Evolutionary conservation across 306 rosid species (phyloP), one percentile per base, ranked within the genome.

Genomic region (Fragaria nilgerrensis): DNA sequence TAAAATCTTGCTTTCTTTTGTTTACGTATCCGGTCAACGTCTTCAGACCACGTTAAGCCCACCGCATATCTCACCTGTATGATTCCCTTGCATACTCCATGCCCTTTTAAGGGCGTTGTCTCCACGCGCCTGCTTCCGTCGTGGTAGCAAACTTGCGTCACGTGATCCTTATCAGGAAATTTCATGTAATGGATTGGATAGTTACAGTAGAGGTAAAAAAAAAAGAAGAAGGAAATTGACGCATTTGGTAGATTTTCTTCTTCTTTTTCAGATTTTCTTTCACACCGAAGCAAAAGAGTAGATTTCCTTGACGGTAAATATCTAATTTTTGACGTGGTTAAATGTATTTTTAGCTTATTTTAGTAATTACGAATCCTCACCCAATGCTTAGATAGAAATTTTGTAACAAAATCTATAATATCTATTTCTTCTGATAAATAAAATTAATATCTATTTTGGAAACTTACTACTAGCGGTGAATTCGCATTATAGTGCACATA

Each of bases 11-110:
- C 3, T 4, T 8, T 27, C 9, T 25, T 59, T 25, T 23, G 5
- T 62, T 48, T 41, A 44, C 59, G n/a, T 48, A 3, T 13, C 66
- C 68, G 27, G 83, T 86, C 92, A 87, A 86, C 90, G 73, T 37
- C 52, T 70, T 4, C 4, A 16, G 23, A 25, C 36, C 59, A 66
- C 56, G 74, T 45, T 67, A 66, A 13, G 34, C 80, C 72, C 82
- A 82, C 82, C 77, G 77, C 69, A 34, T 64, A 34, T 16, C 44
- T 64, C 44, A 73, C 78, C 86, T 20, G 73, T 64, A 16, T 29
- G 69, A 64, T 64, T 64, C 70, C 75, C 61, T 74, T 39, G 3
- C 70, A 71, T 36, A 66, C 74, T 70, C 78, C 75, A 44, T 75
- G 75, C 75, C 19, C 5, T 19, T 70, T 36, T 2, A 48, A 17